Base-by-base conservation (phyloP, 2,329 filamentous ascomycete genomes). In the Xylariaceae sp. region DNA sequence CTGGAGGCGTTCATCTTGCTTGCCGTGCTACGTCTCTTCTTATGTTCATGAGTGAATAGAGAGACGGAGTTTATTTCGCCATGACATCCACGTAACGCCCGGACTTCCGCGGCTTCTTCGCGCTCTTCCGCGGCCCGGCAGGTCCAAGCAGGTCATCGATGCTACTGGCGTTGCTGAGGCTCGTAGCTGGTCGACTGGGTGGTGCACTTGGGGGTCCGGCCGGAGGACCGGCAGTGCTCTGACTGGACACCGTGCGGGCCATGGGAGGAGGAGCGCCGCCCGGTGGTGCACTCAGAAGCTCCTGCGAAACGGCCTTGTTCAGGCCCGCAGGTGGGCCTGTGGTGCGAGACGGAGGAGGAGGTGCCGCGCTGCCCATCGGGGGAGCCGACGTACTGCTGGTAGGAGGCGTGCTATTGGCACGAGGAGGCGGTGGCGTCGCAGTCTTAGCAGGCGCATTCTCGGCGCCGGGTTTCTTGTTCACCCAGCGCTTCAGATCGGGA, bases 11-110 rank as follows among this genome's bases (percentile, higher is more conserved):
- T 30, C 23, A 30, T 30, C 6, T 18, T 15, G 42, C 23, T 30
- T 45, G 42, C 35, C 30, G 44, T n/a, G 13, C 44, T 15, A 55
- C 18, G 13, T 37, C 30, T 42, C 15, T 13, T 45, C 37, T 45
- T 13, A 10, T 9, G n/a, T 34, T 49, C 34, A 23, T 9, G 9
- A 11, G 42, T 42, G 15, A 34, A 13, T 7, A 30, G 50, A 4
- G 44, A 13, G 17, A 6, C 45, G 10, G 44, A 35, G 34, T 30
- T 63, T 75, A 82, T 70, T 90, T 87, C 8, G 88, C 89, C 92
- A 97, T 97, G 61, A 99, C 91, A 81, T 99, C 94, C 35, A 99
- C 87, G 78, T 99, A 99, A 34, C 92, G 81, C 35, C 91, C 88
- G 18, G 88, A 86, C 80, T 92, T 96, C 78, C 91, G 90, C 69